A percentile compares a stretch with the other conserved stretches of the same genome.
Evolutionary conservation across 345 rosid species (phyloP).

Genomic region (Atalantia buxifolia): DNA sequence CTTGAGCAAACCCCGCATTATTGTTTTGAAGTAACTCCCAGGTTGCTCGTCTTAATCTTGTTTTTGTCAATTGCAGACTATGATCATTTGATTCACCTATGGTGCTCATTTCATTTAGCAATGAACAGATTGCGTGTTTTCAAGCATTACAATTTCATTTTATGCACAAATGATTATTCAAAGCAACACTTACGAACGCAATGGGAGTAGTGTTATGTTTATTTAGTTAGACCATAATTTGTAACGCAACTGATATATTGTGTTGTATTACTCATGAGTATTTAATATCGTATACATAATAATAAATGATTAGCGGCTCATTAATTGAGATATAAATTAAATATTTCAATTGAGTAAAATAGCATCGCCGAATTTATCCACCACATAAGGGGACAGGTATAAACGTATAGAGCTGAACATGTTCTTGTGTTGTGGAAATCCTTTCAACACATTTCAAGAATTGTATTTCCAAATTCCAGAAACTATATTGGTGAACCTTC

Average conservation of each 20-base stretch:
- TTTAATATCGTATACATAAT: too few relatives aligned
- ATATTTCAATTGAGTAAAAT: too few relatives aligned
- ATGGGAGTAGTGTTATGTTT: too few relatives aligned
- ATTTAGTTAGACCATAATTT: too few relatives aligned
- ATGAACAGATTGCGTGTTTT: not conserved
- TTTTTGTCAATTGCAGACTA: not conserved
- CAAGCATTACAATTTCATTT: not conserved
- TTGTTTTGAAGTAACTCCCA: not conserved
- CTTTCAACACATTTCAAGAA: not conserved
- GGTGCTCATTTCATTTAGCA: not conserved
- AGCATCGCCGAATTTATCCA: too few relatives aligned
- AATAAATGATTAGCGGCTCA: too few relatives aligned
- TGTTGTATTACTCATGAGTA: too few relatives aligned
- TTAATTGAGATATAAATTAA: too few relatives aligned
- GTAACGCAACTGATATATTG: too few relatives aligned
- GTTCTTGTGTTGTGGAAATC: not conserved
- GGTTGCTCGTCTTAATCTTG: not conserved
- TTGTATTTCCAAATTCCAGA: not conserved
- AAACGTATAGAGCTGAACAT: not conserved
- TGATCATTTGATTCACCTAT: not conserved
- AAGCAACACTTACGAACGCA: too few relatives aligned
- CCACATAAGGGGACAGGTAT: too few relatives aligned
- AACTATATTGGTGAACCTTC: not conserved
- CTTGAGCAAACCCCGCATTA: not conserved
- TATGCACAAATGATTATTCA: not conserved